Evolutionary conservation across 352 stramenopile species (phyloP).

Genomic region (Globisporangium okanoganense): DNA sequence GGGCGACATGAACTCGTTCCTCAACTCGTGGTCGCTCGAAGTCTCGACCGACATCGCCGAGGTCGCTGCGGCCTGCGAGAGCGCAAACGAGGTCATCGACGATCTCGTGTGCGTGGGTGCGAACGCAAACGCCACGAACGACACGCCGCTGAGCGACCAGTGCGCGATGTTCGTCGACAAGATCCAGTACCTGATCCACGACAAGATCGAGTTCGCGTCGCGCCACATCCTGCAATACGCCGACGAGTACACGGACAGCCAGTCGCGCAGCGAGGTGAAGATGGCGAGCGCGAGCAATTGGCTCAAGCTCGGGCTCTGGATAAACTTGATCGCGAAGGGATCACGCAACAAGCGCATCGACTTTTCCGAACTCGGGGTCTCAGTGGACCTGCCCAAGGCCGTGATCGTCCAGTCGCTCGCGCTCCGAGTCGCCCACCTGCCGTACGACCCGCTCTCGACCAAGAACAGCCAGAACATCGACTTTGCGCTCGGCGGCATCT

Average conservation of each 20-base stretch:
- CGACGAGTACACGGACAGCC: slow-evolving; percentile 65
- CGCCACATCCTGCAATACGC: slow-evolving; percentile 68
- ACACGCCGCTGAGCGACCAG: slow-evolving; percentile 33
- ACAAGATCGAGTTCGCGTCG: too few species aligned
- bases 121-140: slow-evolving; percentile 52
- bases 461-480: slow-evolving; percentile 27
- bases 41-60: slow-evolving; percentile 40
- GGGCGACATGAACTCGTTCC: slow-evolving; percentile 78
- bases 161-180: too few species aligned
- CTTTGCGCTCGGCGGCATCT: slow-evolving; percentile 57
- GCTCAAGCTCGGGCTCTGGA: slow-evolving; percentile 63
- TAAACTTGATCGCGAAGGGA: slow-evolving; percentile 71
- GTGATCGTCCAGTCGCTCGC: slow-evolving; percentile 76
- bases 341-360: slow-evolving; percentile 77
- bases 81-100: slow-evolving; percentile 54
- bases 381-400: slow-evolving; percentile 75
- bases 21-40: slow-evolving; percentile 81
- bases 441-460: slow-evolving; percentile 47
- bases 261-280: slow-evolving; percentile 61
- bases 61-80: slow-evolving; percentile 46
- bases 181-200: too few species aligned
- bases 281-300: slow-evolving; percentile 40
- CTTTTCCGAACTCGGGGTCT: slow-evolving; percentile 57
- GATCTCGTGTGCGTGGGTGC: slow-evolving; percentile 55
- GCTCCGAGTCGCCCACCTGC: slow-evolving; percentile 53